These are phyloP conservation scores for Dactylellina drechsleri DNA, from an alignment of 2,329 filamentous ascomycete genomes.

Conservation along the genomic window DNA sequence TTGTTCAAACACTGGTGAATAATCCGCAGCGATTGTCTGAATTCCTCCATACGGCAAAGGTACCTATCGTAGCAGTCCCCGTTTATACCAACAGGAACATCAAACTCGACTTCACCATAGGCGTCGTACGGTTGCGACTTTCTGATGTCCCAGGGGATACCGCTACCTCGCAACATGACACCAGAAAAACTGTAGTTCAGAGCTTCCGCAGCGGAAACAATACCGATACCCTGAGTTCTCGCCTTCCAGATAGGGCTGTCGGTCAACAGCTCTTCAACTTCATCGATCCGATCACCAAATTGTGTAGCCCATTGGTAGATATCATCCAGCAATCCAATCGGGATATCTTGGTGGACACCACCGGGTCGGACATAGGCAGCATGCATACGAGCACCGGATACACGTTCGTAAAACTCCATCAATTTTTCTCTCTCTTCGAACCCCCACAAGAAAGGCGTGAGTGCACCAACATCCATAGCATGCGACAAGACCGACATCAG, in stretches of 20 bases:
- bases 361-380: slow-evolving; percentile 96
- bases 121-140: slow-evolving; percentile 98
- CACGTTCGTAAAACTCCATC: slow-evolving; percentile 99
- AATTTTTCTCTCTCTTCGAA: slow-evolving; percentile 99
- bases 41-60: slow-evolving; percentile 99
- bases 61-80: slow-evolving; percentile 99
- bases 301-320: slow-evolving; percentile 99
- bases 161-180: slow-evolving; percentile 97
- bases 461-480: slow-evolving; percentile 79
- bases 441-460: slow-evolving; percentile 98
- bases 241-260: slow-evolving; percentile 99
- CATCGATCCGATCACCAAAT: slow-evolving; percentile 97
- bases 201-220: slow-evolving; percentile 90
- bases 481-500: slow-evolving; percentile 91
- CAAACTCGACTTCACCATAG: slow-evolving; percentile 97
- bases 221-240: slow-evolving; percentile 88
- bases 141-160: slow-evolving; percentile 94
- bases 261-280: slow-evolving; percentile 97
- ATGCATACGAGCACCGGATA: slow-evolving; percentile 96
- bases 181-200: slow-evolving; percentile 96
- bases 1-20: slow-evolving; percentile 99
- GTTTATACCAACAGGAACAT: slow-evolving; percentile 94
- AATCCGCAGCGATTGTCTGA: slow-evolving; percentile 96
- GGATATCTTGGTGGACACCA: slow-evolving; percentile 95
- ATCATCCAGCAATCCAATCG: slow-evolving; percentile 91